phyloP scores from a whole-genome alignment of 139 green algal genomes.

The Micractinium sp. region DNA sequence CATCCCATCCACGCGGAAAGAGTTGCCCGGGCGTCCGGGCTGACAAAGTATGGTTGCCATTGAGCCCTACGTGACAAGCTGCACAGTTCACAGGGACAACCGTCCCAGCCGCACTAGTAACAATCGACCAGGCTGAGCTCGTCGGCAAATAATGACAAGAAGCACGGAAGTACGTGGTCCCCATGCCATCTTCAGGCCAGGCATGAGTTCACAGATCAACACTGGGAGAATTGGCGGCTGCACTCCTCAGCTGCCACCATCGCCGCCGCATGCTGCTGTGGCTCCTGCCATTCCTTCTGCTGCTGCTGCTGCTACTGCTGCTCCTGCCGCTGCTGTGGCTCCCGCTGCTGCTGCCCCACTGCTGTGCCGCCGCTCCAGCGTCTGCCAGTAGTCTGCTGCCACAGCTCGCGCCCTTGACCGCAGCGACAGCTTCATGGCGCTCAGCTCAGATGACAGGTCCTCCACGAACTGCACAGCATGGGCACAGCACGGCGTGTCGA shows the following conservation, averaged over 20 bases:
- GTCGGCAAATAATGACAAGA: too few relatives aligned
- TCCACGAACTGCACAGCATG: slow-evolving; percentile 60
- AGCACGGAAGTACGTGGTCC: too few relatives aligned
- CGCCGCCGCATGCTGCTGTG: background rate
- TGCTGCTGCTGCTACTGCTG: background rate
- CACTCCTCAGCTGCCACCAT: too few relatives aligned
- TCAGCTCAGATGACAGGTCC: slow-evolving; percentile 71
- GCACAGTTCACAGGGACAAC: background rate
- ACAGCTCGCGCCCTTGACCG: slow-evolving; percentile 9
- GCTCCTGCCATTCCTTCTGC: background rate
- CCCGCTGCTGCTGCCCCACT: background rate
- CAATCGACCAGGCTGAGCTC: too few relatives aligned
- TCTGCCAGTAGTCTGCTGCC: background rate
- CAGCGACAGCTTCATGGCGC: slow-evolving; percentile 70
- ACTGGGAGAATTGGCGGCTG: too few relatives aligned
- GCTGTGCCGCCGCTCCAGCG: slow-evolving; percentile 5
- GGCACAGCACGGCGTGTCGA: background rate
- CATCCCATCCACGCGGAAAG: background rate
- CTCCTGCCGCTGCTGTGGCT: background rate
- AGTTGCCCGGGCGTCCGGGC: too few relatives aligned
- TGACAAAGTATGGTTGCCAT: too few relatives aligned
- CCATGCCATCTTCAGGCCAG: background rate
- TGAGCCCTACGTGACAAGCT: too few relatives aligned
- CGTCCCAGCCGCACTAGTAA: too few relatives aligned
- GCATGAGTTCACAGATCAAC: too few relatives aligned